Conservation (phyloP, 331 rosid genomes). For the Acacia concinna region DNA sequence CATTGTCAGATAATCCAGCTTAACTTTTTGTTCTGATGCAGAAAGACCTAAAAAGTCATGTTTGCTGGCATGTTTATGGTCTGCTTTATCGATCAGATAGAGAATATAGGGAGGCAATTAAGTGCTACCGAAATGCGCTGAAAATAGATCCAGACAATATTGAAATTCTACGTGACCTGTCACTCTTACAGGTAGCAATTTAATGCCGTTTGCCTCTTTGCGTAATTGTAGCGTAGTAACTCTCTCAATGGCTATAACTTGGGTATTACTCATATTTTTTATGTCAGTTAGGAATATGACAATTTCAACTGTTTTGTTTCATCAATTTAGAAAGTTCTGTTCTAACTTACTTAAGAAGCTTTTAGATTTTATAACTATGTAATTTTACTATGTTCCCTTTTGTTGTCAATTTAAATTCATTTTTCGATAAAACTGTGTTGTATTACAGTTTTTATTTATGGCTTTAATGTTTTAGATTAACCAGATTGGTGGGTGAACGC, state of each 20-base stretch:
- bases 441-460: slow-evolving; percentile 7
- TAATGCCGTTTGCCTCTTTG: not conserved
- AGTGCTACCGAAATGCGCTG: slow-evolving; percentile 93
- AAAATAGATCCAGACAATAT: slow-evolving; percentile 94
- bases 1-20: slow-evolving; percentile 19
- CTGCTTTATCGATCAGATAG: slow-evolving; percentile 97
- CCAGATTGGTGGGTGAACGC: not conserved
- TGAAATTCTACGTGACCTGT: slow-evolving; percentile 88
- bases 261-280: not conserved
- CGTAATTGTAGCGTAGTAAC: slow-evolving; percentile 7
- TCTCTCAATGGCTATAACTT: not conserved
- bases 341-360: not conserved
- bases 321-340: not conserved
- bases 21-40: slow-evolving; percentile 46
- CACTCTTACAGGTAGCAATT: slow-evolving; percentile 77
- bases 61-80: slow-evolving; percentile 99
- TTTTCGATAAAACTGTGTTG: not conserved
- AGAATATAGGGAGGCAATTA: slow-evolving; percentile 97
- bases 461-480: slow-evolving; percentile 17
- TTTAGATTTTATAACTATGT: not conserved
- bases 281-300: not conserved
- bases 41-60: slow-evolving; percentile 99
- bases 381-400: not conserved
- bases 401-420: slow-evolving; percentile 14
- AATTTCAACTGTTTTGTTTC: not conserved